phyloP scores from a whole-genome alignment of 306 rosid genomes.

The Herpetospermum pedunculosum region DNA sequence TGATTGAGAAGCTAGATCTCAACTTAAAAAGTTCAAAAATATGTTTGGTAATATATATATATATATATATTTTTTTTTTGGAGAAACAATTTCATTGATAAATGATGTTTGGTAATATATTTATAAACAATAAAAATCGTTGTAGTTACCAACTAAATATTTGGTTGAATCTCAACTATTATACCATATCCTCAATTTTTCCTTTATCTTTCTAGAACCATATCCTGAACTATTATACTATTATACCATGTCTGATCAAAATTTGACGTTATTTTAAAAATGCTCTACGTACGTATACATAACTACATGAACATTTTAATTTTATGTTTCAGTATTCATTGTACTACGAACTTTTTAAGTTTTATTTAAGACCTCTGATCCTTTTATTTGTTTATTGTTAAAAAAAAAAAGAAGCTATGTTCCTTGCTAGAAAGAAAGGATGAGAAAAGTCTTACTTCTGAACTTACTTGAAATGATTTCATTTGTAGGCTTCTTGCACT shows the following conservation, averaged over 20 bases:
- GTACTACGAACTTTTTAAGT: background rate
- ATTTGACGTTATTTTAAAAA: background rate
- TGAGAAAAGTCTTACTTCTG: background rate
- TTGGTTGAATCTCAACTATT: too few species aligned
- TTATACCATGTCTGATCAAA: background rate
- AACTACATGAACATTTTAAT: background rate
- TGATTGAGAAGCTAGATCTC: too few species aligned
- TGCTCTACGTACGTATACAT: background rate
- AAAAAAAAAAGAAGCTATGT: background rate
- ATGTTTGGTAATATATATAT: too few species aligned
- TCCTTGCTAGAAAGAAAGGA: background rate
- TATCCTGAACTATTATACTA: too few species aligned
- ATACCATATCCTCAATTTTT: background rate
- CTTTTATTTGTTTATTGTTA: background rate
- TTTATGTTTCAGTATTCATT: background rate
- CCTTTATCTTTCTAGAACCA: background rate
- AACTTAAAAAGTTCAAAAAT: too few species aligned
- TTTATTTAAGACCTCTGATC: background rate
- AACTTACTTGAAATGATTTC: background rate
- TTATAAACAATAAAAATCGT: too few species aligned
- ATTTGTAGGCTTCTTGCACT: slow-evolving; percentile 68
- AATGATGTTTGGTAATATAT: too few species aligned
- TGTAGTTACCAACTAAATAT: too few species aligned
- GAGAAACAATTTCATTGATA: too few species aligned
- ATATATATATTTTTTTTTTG: too few species aligned